These are phyloP conservation scores for Terana coerulea DNA, from an alignment of 768 basidiomycete species.

Conservation along the genomic window DNA sequence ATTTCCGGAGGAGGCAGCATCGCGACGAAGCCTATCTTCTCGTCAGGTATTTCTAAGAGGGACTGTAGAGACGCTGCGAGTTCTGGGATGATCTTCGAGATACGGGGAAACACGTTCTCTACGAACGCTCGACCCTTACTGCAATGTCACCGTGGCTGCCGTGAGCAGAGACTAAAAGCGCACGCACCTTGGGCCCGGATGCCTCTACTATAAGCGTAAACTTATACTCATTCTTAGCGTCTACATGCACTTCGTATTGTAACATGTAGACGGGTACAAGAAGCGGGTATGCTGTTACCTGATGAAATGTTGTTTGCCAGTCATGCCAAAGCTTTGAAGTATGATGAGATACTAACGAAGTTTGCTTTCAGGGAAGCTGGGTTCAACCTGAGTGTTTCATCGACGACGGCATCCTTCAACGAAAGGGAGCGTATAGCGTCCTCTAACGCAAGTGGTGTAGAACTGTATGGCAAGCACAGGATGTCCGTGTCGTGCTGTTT, in stretches of 20 bases:
- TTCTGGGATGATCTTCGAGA: background rate
- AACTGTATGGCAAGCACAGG: constrained; percentile 52
- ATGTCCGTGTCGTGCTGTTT: constrained; percentile 47
- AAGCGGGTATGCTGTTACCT: constrained; percentile 51
- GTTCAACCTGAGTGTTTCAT: constrained; percentile 36
- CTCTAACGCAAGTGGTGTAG: constrained; percentile 49
- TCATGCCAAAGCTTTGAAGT: background rate
- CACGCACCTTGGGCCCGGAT: background rate
- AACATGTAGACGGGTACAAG: constrained; percentile 62
- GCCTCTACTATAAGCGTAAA: constrained; percentile 7
- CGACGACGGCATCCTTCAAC: constrained; percentile 32
- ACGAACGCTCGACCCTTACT: background rate
- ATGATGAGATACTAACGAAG: constrained; percentile 36
- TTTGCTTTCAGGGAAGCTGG: constrained; percentile 41
- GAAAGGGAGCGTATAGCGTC: constrained; percentile 34
- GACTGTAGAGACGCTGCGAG: background rate
- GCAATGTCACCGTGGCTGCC: background rate
- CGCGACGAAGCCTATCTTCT: background rate
- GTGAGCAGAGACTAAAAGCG: background rate
- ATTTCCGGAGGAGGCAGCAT: background rate
- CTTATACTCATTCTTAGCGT: background rate
- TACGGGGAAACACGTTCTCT: background rate
- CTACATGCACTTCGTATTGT: constrained; percentile 38
- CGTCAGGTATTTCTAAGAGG: background rate
- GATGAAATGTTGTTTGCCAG: background rate